Evolutionary conservation across 345 rosid genomes (phyloP), one percentile per base, ranked within the genome.

Genomic region (Erucastrum elatum): DNA sequence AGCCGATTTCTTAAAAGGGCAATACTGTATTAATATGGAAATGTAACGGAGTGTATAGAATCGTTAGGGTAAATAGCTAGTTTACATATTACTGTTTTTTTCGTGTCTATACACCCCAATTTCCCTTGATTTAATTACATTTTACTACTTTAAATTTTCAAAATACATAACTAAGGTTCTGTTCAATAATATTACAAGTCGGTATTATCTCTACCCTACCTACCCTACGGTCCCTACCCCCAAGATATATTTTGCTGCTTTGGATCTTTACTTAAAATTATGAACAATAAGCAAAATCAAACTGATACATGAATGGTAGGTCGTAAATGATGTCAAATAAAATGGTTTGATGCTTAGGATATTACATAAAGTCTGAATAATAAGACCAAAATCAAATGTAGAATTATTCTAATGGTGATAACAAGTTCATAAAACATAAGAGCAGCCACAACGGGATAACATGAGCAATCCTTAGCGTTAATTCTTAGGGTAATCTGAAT

Each of bases 361-460:
- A 10, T 39, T 8, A 39, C 46, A 39, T 39, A 39, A 39, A 39
- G 46, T 39, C 13, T 39, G 46, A 39, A 39, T 9, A 39, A 39
- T 39, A 39, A 9, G 12, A 10, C 12, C 46, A 39, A 39, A 39
- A 39, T 39, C 46, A 39, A 21, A 21, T 21, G 21, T 21, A 39
- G 12, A 39, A 10, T n/a, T 64, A 59, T 29, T 17, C 60, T 53
- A 37, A 70, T 35, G 68, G 37, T 64, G 66, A 56, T 70, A 51
- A 6, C 13, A 51, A 34, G 5, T 13, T 62, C 41, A 35, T 35
- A 35, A 35, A 35, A 35, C 39, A 70, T 5, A 5, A 56, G 35
- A 63, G n/a, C n/a, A n/a, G n/a, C n/a, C n/a, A n/a, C n/a, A n/a
- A n/a, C n/a, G n/a, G n/a, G n/a, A n/a, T n/a, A n/a, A n/a, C n/a